Evolutionary conservation across 106 monocot species (phyloP), one percentile per base, ranked within the genome.

Genomic region (Apostasia ramifera): DNA sequence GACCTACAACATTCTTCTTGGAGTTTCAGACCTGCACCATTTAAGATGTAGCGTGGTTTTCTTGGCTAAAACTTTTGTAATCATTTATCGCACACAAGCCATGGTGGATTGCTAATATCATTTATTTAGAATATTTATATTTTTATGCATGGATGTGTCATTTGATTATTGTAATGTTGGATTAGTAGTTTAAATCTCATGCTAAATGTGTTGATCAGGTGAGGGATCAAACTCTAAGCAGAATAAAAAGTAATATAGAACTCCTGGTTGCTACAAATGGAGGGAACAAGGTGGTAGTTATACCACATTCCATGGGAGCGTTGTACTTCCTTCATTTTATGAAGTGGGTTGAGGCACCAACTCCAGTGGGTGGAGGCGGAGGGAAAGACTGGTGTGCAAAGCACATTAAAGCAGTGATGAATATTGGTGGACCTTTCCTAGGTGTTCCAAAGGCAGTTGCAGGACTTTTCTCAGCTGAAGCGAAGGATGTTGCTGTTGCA

Each of bases 271-370:
- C 83, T 42, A 88, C 98, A 59, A 99, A 90, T 78, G 84, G 82
- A 63, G 97, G 97, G 39, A 99, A 90, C n/a, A 99, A 93, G 73
- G 98, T 88, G 39, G 98, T 99, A n/a, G 93, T 93, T 44, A 93
- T 99, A 73, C 98, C 98, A 45, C 98, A 93, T 83, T 99, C 98
- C 10, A 99, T 99, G 98, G 98, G 98, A 63, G 98, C 82, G 26
- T 53, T 99, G 13, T 99, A 99, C 57, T 99, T 99, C 77, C 67
- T 99, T 72, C 98, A 93, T 77, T 99, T 99, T 78, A 99, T 99
- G 98, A 99, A 99, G 72, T 99, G 98, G 98, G 98, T 99, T 51
- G 98, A 99, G 80, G 98, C 85, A 67, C 93, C 98, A 56, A 68
- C 78, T 72, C 90, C 93, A 14, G 82, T 90, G 83, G 98, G 98